These are phyloP conservation scores for Blastobotrys parvus DNA, from an alignment of 805 yeast species.

Conservation along the genomic window DNA sequence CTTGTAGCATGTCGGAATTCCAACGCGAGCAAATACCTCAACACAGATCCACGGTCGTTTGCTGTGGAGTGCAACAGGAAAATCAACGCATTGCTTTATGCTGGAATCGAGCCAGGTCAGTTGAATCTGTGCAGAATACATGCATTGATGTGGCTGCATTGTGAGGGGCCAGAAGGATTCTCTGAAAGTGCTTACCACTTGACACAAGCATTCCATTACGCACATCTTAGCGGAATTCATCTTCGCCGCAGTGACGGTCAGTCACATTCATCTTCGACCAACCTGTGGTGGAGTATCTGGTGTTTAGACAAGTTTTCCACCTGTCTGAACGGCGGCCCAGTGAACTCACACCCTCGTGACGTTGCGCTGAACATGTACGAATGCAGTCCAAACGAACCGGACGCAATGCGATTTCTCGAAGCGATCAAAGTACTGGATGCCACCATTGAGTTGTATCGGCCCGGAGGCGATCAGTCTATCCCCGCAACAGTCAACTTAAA, in stretches of 20 bases:
- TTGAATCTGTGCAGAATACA: conserved; percentile 26
- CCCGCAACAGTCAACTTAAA: conserved; percentile 1
- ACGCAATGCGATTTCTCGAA: conserved; percentile 15
- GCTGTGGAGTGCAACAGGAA: conserved; percentile 22
- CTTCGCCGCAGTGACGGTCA: conserved; percentile 9
- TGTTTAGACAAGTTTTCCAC: conserved; percentile 31
- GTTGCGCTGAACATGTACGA: conserved; percentile 23
- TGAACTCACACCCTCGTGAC: conserved; percentile 29
- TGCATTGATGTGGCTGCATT: conserved; percentile 28
- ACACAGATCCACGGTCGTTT: conserved; percentile 20
- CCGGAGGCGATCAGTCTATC: conserved; percentile 10
- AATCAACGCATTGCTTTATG: conserved; percentile 27
- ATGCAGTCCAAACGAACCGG: conserved; percentile 17
- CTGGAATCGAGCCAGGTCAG: conserved; percentile 29
- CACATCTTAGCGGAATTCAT: conserved; percentile 30
- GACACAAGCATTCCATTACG: conserved; percentile 29
- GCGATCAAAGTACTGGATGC: conserved; percentile 27
- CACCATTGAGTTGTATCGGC: conserved; percentile 31
- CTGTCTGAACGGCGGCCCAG: conserved; percentile 29
- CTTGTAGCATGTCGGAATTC: conserved; percentile 32
- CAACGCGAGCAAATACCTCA: conserved; percentile 19
- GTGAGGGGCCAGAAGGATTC: conserved; percentile 30
- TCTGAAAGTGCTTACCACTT: conserved; percentile 26
- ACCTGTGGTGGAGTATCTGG: conserved; percentile 31
- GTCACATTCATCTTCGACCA: background rate